These are phyloP conservation scores for Pholiota molesta DNA, from an alignment of 768 basidiomycete species.

Conservation along the genomic window DNA sequence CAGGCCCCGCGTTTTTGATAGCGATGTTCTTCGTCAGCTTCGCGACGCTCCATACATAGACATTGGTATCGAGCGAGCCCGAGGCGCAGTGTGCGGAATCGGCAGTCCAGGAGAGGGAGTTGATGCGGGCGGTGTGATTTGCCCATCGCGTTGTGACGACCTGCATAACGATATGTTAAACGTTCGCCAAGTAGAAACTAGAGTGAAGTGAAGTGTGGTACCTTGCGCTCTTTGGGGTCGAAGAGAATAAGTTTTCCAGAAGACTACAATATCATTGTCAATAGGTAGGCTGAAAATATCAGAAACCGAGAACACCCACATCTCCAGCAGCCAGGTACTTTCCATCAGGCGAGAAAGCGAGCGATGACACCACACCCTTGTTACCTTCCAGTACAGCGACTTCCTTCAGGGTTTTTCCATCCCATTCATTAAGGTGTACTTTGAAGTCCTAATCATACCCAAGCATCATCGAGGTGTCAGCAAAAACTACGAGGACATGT, in stretches of 20 bases:
- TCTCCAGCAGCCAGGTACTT: slow-evolving; percentile 80
- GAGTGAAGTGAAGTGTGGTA: slow-evolving; percentile 21
- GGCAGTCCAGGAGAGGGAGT: slow-evolving; percentile 75
- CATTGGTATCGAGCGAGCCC: slow-evolving; percentile 90
- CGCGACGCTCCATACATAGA: slow-evolving; percentile 84
- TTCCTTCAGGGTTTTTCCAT: slow-evolving; percentile 64
- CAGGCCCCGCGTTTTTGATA: slow-evolving; percentile 85
- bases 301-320: slow-evolving; percentile 48
- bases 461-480: not conserved
- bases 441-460: slow-evolving; percentile 62
- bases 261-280: slow-evolving; percentile 48
- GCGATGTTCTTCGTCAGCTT: slow-evolving; percentile 74
- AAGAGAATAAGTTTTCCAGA: slow-evolving; percentile 82
- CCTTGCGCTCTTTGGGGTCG: slow-evolving; percentile 68
- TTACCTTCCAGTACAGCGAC: slow-evolving; percentile 63
- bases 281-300: too few relatives aligned
- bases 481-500: not conserved
- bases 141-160: slow-evolving; percentile 80
- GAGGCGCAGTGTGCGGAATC: slow-evolving; percentile 81
- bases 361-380: slow-evolving; percentile 67
- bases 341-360: slow-evolving; percentile 84
- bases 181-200: not conserved
- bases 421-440: slow-evolving; percentile 74
- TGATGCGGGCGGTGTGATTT: slow-evolving; percentile 81
- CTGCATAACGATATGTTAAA: slow-evolving; percentile 32